Evolutionary conservation across 2,329 filamentous ascomycete genomes (phyloP), one percentile per base, ranked within the genome.

Genomic region (Aureobasidium sp.): DNA sequence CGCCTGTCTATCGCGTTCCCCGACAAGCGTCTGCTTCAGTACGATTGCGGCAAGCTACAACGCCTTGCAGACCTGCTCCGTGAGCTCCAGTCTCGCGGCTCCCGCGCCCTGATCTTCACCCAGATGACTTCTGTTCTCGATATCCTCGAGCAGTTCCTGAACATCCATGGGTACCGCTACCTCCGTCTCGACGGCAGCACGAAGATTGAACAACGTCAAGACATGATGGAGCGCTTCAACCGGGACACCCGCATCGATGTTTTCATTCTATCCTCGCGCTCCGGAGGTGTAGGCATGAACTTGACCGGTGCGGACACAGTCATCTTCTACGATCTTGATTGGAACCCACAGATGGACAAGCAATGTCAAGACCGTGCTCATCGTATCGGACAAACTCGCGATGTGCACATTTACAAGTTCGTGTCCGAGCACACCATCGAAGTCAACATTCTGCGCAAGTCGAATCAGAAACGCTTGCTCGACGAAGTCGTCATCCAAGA

Each of bases 311-410:
- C 94, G 5, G 94, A 97, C 72, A 96, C 92, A 0, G 94, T 99
- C 68, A 96, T 99, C 66, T 99, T 99, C 74, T 99, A 97, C 74
- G 94, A 99, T 69, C 86, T 97, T 62, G 94, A 99, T 72, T 99
- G 95, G 95, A 99, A 99, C 69, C 94, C 94, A 0, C 94, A 95
- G 55, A 99, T 99, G 94, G 94, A 99, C 77, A 96, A 96, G 74
- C 94, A 99, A 74, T 99, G 94, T 69, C 95, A 99, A 75, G 95
- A 99, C 72, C 85, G 94, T 68, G 95, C 90, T 68, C 94, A 99
- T 75, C 90, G 94, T 65, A 99, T 99, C 66, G 94, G 94, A 1
- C 94, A 99, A 74, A 97, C 94, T 0, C 87, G 94, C 31, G 94
- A 99, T 71, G 94, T 99, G 33, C 93, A 97, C 73, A 97, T 99